Conservation (phyloP, 2,329 filamentous ascomycete species). For the Sclerotinia nivalis region DNA sequence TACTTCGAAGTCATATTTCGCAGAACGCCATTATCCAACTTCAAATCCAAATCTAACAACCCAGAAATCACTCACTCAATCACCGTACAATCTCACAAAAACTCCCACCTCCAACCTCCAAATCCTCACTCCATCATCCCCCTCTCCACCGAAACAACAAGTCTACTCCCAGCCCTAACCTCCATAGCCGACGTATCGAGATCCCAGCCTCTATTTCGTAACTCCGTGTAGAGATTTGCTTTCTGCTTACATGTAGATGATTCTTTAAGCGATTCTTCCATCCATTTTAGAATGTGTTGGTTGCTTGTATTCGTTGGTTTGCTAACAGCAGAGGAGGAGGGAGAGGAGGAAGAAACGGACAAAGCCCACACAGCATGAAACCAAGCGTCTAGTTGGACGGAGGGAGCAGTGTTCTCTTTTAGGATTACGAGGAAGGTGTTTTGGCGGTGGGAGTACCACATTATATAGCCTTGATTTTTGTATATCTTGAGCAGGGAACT, state of each 20-base stretch:
- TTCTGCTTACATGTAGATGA: neutral
- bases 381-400: constrained; percentile 61
- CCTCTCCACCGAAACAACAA: constrained; percentile 29
- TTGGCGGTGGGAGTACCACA: constrained; percentile 54
- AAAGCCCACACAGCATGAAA: constrained; percentile 49
- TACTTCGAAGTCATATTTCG: too few relatives aligned
- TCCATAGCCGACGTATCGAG: constrained; percentile 64
- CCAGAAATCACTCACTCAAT: neutral
- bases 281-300: neutral
- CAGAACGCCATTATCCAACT: too few relatives aligned
- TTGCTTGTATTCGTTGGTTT: neutral
- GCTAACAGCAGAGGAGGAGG: too few relatives aligned
- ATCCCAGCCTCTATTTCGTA: constrained; percentile 63
- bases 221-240: constrained; percentile 39
- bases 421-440: constrained; percentile 59
- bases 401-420: constrained; percentile 55
- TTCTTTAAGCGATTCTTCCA: neutral
- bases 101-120: neutral
- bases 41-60: neutral
- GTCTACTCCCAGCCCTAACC: constrained; percentile 55
- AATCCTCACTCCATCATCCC: neutral
- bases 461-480: constrained; percentile 56
- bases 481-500: constrained; percentile 52
- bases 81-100: too few relatives aligned
- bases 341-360: too few relatives aligned